phyloP scores from a whole-genome alignment of 2,329 filamentous ascomycete genomes.

The Dichotomopilus funicola region DNA sequence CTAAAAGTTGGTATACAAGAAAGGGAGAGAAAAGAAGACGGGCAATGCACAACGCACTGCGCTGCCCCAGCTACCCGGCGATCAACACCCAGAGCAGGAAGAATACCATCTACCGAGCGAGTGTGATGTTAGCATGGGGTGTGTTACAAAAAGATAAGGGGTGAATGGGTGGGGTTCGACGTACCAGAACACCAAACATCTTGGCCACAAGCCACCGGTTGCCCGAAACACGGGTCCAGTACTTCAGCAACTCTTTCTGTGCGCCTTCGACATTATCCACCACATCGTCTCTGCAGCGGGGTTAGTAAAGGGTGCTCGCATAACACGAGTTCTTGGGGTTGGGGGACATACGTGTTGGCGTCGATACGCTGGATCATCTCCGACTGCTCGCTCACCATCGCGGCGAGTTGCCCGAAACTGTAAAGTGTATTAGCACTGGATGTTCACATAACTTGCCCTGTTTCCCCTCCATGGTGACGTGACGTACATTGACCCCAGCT shows the following conservation, averaged over 20 bases:
- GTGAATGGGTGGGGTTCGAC: conserved; percentile 40
- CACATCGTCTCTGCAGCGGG: conserved; percentile 66
- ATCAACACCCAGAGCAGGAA: conserved; percentile 27
- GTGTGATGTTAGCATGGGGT: neutral
- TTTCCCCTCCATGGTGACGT: neutral
- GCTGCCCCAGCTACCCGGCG: conserved; percentile 21
- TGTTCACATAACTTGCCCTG: neutral
- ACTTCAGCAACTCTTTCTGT: conserved; percentile 90
- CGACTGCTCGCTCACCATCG: conserved; percentile 95
- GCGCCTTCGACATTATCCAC: conserved; percentile 98
- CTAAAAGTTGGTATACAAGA: conserved; percentile 16
- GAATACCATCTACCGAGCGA: conserved; percentile 22
- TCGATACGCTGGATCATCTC: conserved; percentile 98
- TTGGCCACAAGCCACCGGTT: conserved; percentile 93
- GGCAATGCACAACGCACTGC: neutral
- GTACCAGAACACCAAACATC: conserved; percentile 82
- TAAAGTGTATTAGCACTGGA: conserved; percentile 19
- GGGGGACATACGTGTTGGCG: conserved; percentile 53
- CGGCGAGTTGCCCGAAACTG: conserved; percentile 89
- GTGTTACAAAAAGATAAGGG: neutral
- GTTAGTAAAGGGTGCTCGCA: conserved; percentile 5
- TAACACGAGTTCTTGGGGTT: neutral
- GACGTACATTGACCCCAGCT: conserved; percentile 57
- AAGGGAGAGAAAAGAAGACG: conserved; percentile 9
- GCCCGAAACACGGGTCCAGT: conserved; percentile 88